Conservation (phyloP, 768 basidiomycete species). For the Hysterangium stoloniferum region DNA sequence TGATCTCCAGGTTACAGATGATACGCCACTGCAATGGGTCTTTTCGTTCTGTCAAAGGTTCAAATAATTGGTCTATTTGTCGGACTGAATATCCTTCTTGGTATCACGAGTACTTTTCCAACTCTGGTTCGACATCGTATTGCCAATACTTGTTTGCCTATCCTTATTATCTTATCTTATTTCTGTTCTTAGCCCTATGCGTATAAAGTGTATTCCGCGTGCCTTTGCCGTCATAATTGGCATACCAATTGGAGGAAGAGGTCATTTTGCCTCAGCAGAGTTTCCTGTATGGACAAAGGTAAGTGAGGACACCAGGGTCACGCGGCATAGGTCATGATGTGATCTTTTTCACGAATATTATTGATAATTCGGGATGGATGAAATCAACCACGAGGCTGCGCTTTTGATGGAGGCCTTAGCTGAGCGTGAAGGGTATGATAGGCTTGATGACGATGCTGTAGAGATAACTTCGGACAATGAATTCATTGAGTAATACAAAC, state of each 20-base stretch:
- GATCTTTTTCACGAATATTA: constrained; percentile 19
- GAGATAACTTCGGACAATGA: no score
- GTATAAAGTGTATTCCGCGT: constrained; percentile 39
- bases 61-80: constrained; percentile 64
- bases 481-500: no score
- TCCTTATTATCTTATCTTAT: background rate
- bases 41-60: constrained; percentile 48
- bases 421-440: no score
- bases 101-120: constrained; percentile 31
- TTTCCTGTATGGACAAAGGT: constrained; percentile 22
- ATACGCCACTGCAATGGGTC: constrained; percentile 52
- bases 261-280: constrained; percentile 8
- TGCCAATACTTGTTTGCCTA: constrained; percentile 20
- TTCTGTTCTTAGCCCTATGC: background rate
- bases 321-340: no score
- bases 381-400: no score
- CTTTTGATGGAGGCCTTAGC: no score
- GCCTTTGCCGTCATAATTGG: constrained; percentile 36
- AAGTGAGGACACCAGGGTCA: background rate
- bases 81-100: constrained; percentile 43
- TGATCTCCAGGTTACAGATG: constrained; percentile 32
- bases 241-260: constrained; percentile 26
- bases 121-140: constrained; percentile 27
- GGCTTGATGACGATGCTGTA: no score
- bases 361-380: constrained; percentile 38